Conservation (phyloP, 2,329 filamentous ascomycete genomes). For the Mycosphaerella sp. region DNA sequence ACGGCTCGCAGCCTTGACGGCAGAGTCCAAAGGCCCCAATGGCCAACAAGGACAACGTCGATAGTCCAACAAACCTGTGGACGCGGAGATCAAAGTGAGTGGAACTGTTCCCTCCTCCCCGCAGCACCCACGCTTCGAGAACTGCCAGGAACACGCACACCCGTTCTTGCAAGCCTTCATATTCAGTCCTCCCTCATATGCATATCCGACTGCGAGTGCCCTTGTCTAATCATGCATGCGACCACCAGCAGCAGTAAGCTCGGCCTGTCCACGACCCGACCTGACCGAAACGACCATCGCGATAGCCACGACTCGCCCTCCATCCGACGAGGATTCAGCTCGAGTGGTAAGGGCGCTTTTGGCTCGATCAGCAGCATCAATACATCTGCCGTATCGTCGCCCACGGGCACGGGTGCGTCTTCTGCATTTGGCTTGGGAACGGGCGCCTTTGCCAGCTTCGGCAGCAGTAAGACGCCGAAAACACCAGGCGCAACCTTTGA, state of each 20-base stretch:
- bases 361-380: conserved; percentile 70
- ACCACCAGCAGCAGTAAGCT: conserved; percentile 72
- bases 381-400: conserved; percentile 61
- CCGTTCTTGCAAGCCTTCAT: background rate
- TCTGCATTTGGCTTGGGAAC: conserved; percentile 91
- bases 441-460: conserved; percentile 89
- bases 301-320: conserved; percentile 53
- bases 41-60: conserved; percentile 31
- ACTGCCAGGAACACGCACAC: no score
- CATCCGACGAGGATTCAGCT: conserved; percentile 62
- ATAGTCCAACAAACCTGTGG: conserved; percentile 51
- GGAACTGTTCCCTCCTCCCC: background rate
- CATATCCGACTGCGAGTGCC: conserved; percentile 2
- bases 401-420: conserved; percentile 67
- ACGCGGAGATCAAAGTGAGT: conserved; percentile 76
- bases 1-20: background rate
- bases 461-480: conserved; percentile 77
- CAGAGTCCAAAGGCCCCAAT: conserved; percentile 21
- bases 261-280: conserved; percentile 71
- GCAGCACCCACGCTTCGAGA: background rate
- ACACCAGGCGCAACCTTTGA: conserved; percentile 69
- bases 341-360: conserved; percentile 66
- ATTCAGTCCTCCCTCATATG: background rate
- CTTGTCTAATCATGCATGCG: conserved; percentile 25
- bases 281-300: conserved; percentile 41